Conservation (phyloP, 192 early-diverging fungal species). For the Helicostylum pulchrum region DNA sequence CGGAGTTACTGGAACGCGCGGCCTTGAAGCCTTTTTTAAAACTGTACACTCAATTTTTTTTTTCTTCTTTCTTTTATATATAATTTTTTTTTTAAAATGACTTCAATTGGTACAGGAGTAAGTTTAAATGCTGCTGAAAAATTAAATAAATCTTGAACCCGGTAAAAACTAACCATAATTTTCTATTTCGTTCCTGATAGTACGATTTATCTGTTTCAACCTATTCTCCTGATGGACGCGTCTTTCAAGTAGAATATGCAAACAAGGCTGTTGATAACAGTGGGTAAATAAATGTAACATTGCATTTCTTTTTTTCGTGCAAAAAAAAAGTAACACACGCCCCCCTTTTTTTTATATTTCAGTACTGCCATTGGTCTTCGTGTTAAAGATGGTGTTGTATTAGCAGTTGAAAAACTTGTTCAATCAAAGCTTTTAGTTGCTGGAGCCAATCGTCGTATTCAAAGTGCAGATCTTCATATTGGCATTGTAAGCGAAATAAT, state of each 20-base stretch:
- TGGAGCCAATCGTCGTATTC: constrained; percentile 89
- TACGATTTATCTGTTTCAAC: constrained; percentile 98
- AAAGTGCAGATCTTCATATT: constrained; percentile 87
- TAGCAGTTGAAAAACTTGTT: constrained; percentile 95
- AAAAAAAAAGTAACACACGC: not conserved
- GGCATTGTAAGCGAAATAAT: constrained; percentile 70
- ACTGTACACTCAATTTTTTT: not conserved
- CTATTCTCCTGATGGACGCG: constrained; percentile 97
- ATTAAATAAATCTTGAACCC: constrained; percentile 1
- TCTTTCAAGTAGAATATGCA: constrained; percentile 99
- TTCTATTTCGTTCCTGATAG: constrained; percentile 43
- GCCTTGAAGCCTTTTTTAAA: not conserved
- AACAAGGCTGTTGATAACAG: constrained; percentile 97
- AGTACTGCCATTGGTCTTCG: constrained; percentile 94
- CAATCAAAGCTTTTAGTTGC: constrained; percentile 93
- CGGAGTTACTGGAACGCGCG: constrained; percentile 9
- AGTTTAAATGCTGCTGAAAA: not conserved
- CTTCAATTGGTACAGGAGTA: constrained; percentile 91
- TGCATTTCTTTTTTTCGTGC: not conserved
- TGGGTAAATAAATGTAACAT: constrained; percentile 55
- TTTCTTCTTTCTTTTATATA: constrained; percentile 1
- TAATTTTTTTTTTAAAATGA: constrained; percentile 46
- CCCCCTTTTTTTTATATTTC: constrained; percentile 4
- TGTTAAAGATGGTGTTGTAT: constrained; percentile 91
- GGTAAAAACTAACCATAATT: constrained; percentile 9